phyloP scores from a whole-genome alignment of 208 protist species.

The Crithidia brevicula region DNA sequence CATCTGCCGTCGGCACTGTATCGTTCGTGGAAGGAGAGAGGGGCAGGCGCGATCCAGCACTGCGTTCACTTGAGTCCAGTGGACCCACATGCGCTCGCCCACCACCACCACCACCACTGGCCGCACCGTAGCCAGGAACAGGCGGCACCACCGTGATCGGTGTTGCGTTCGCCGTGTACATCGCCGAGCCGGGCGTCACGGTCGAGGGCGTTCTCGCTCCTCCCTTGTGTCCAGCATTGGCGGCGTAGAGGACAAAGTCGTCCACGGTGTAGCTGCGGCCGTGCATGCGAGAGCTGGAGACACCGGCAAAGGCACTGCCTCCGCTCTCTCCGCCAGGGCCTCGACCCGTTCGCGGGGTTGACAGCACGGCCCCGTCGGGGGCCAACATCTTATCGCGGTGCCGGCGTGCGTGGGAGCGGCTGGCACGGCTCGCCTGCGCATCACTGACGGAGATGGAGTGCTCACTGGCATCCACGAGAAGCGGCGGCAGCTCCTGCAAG shows the following conservation, averaged over 20 bases:
- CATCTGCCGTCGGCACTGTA: neutral
- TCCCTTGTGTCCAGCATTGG: neutral
- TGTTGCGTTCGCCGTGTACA: neutral
- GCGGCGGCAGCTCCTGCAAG: neutral
- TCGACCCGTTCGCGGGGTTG: neutral
- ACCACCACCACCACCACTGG: neutral
- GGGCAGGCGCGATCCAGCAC: neutral
- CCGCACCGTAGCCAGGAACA: neutral
- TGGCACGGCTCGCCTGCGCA: neutral
- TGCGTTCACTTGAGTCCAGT: neutral
- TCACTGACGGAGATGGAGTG: neutral
- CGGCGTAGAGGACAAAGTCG: conserved; percentile 7
- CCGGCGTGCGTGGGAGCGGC: conserved; percentile 7
- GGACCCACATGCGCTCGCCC: neutral
- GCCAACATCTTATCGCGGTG: conserved; percentile 29
- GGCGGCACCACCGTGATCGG: conserved; percentile 1
- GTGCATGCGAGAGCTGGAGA: neutral
- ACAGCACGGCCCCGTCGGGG: conserved; percentile 5
- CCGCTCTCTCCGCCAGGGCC: neutral
- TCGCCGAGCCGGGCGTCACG: neutral
- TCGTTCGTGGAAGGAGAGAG: neutral
- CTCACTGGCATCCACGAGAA: neutral
- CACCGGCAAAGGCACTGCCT: neutral
- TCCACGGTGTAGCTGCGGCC: conserved; percentile 19
- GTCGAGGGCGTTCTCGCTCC: neutral